A percentile compares a stretch with the other conserved stretches of the same genome.
phyloP scores from a whole-genome alignment of 345 rosid genomes.

The Salix purpurea region DNA sequence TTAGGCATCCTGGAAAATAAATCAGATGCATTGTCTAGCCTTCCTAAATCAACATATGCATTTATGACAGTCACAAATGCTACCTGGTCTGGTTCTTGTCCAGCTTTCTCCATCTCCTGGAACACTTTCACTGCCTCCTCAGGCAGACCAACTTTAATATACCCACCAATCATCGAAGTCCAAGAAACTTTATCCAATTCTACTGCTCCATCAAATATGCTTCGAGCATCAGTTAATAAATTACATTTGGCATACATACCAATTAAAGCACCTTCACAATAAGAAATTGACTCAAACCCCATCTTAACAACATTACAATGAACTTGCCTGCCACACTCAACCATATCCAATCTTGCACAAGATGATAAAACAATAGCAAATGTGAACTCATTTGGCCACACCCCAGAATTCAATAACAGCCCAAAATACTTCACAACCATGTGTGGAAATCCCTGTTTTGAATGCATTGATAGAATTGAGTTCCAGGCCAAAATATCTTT shows the following conservation, averaged over 20 bases:
- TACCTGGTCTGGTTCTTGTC: slow-evolving; percentile 65
- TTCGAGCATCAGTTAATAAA: slow-evolving; percentile 45
- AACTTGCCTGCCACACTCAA: slow-evolving; percentile 48
- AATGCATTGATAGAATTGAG: slow-evolving; percentile 71
- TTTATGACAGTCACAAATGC: slow-evolving; percentile 61
- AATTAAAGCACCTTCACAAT: slow-evolving; percentile 69
- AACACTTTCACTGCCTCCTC: slow-evolving; percentile 62
- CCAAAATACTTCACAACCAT: slow-evolving; percentile 40
- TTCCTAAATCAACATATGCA: slow-evolving; percentile 55
- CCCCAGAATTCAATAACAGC: slow-evolving; percentile 32
- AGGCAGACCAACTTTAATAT: slow-evolving; percentile 57
- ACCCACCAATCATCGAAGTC: slow-evolving; percentile 86
- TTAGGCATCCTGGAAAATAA: slow-evolving; percentile 55
- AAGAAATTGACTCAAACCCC: slow-evolving; percentile 52
- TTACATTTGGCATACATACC: slow-evolving; percentile 82
- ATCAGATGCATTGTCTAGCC: slow-evolving; percentile 57
- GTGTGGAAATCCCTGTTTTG: slow-evolving; percentile 34
- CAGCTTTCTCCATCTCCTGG: slow-evolving; percentile 48
- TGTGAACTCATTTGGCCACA: slow-evolving; percentile 67
- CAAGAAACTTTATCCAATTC: slow-evolving; percentile 70
- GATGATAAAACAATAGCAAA: slow-evolving; percentile 68
- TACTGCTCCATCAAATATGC: slow-evolving; percentile 52
- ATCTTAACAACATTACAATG: slow-evolving; percentile 61
- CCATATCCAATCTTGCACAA: slow-evolving; percentile 48
- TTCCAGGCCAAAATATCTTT: slow-evolving; percentile 72